Evolutionary conservation across 306 rosid species (phyloP).

Genomic region (Dryas alaskensis): DNA sequence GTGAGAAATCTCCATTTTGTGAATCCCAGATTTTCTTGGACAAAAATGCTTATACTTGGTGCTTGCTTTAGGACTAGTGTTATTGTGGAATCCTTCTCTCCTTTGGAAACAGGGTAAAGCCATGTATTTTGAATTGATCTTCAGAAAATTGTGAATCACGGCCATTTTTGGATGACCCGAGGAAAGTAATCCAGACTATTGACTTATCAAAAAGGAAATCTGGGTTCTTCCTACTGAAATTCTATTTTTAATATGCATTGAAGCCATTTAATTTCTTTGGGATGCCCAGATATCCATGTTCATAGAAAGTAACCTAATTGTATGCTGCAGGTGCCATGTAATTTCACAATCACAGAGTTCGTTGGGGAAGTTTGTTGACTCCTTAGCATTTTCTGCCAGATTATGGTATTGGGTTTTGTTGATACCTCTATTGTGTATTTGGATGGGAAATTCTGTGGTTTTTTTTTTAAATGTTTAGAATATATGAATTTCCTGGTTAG

Average conservation of each 20-base stretch:
- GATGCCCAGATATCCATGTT: constrained; percentile 1
- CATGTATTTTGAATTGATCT: constrained; percentile 20
- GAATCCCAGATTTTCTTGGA: constrained; percentile 72
- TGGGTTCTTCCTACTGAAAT: background rate
- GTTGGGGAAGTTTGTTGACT: constrained; percentile 66
- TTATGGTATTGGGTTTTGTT: constrained; percentile 54
- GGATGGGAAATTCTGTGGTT: constrained; percentile 12
- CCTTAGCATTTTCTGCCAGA: constrained; percentile 77
- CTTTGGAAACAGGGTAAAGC: constrained; percentile 60
- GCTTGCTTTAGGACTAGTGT: constrained; percentile 77
- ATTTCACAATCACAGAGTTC: constrained; percentile 56
- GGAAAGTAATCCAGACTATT: background rate
- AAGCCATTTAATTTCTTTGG: constrained; percentile 8
- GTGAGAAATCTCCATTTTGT: constrained; percentile 78
- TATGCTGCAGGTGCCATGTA: constrained; percentile 65
- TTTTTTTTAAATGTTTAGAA: constrained; percentile 19
- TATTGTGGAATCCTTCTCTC: constrained; percentile 72
- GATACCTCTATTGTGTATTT: constrained; percentile 18
- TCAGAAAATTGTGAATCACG: constrained; percentile 6
- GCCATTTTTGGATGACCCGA: background rate
- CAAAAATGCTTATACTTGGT: constrained; percentile 78
- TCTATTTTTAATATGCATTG: constrained; percentile 14
- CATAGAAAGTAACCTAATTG: constrained; percentile 27
- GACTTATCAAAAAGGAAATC: background rate
- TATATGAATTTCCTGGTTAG: constrained; percentile 19